phyloP scores from a whole-genome alignment of 2,329 filamentous ascomycete species.

The Scytalidium sp. region DNA sequence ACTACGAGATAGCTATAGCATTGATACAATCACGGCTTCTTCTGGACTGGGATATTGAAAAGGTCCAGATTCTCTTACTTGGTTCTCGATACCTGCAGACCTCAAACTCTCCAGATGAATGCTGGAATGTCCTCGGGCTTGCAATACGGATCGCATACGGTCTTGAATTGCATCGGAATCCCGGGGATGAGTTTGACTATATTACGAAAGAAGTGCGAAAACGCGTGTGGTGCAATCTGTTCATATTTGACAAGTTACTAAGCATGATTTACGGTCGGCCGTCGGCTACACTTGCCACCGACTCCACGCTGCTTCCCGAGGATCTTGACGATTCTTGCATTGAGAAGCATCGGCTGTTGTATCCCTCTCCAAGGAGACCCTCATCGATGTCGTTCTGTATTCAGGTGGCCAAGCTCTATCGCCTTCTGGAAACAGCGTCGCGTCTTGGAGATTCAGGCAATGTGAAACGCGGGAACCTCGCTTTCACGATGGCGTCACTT shows the following conservation, averaged over 20 bases:
- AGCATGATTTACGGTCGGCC: conserved; percentile 3
- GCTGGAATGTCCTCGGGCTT: not conserved
- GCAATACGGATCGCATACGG: not conserved
- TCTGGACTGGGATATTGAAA: not conserved
- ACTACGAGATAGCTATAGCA: not conserved
- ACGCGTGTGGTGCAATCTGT: conserved; percentile 1
- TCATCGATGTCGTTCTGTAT: not conserved
- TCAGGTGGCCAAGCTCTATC: conserved; percentile 10
- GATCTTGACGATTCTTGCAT: conserved; percentile 12
- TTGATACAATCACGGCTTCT: not conserved
- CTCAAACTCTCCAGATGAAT: not conserved
- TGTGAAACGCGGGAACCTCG: not conserved
- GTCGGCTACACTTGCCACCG: not conserved
- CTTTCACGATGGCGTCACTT: not conserved
- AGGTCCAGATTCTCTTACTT: not conserved
- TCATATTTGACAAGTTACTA: conserved; percentile 1
- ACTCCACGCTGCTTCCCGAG: conserved; percentile 5
- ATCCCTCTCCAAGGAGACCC: conserved; percentile 3
- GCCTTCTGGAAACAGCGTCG: conserved; percentile 4
- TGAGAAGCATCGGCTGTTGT: conserved; percentile 4
- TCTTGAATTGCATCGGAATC: not conserved
- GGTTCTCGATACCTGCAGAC: not conserved
- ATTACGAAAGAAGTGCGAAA: conserved; percentile 1
- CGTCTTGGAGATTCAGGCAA: not conserved
- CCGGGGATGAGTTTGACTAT: not conserved